Evolutionary conservation across 345 rosid species (phyloP).

Genomic region (Aquilaria yunnanensis): DNA sequence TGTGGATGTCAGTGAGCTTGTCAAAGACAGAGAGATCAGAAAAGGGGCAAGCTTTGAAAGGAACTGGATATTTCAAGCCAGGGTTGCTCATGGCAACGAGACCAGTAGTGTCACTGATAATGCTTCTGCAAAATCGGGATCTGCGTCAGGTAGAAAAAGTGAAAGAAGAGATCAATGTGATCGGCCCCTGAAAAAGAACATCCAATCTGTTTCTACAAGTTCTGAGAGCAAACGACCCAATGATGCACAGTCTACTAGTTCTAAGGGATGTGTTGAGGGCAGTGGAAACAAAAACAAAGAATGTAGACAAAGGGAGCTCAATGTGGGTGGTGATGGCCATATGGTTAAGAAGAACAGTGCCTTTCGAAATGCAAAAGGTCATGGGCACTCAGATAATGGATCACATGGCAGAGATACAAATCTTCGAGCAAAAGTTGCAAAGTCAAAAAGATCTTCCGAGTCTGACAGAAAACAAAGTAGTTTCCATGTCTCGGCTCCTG

Average conservation of each 20-base stretch:
- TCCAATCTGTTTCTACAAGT: conserved; percentile 27
- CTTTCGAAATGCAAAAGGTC: conserved; percentile 8
- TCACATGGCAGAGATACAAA: conserved; percentile 13
- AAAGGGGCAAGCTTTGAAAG: conserved; percentile 14
- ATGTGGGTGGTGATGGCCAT: conserved; percentile 11
- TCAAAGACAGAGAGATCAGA: conserved; percentile 24
- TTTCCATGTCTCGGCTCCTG: conserved; percentile 21
- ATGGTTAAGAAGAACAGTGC: conserved; percentile 17
- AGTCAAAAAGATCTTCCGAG: conserved; percentile 32
- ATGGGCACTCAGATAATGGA: conserved; percentile 16
- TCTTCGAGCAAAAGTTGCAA: conserved; percentile 12
- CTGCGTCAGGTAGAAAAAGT: conserved; percentile 22
- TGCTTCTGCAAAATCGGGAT: conserved; percentile 21
- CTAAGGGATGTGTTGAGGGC: conserved; percentile 14
- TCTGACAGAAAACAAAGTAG: conserved; percentile 22
- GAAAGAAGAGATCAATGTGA: conserved; percentile 24
- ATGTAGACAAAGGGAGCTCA: conserved; percentile 19
- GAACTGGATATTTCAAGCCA: conserved; percentile 15
- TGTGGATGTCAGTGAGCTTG: conserved; percentile 14
- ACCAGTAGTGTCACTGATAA: conserved; percentile 20
- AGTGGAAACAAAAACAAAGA: conserved; percentile 24
- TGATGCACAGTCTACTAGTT: conserved; percentile 13
- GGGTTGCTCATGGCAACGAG: conserved; percentile 5
- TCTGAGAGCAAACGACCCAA: conserved; percentile 22
- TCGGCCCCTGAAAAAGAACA: conserved; percentile 17